Evolutionary conservation across 768 basidiomycete genomes (phyloP).

Genomic region (Harrya chromipes): DNA sequence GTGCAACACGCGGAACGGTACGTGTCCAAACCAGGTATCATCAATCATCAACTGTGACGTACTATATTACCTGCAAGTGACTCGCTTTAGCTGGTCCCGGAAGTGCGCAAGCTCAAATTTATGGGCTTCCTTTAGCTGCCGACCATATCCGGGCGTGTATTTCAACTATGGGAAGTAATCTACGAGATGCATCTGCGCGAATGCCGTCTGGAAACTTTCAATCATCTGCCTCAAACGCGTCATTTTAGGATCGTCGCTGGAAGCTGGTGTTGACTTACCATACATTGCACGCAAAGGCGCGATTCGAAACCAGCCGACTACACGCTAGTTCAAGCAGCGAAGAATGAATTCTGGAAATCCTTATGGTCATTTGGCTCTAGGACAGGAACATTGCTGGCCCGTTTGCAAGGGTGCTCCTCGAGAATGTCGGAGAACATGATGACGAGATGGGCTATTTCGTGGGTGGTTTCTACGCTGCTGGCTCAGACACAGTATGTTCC

Average conservation of each 20-base stretch:
- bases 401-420: conserved; percentile 52
- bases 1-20: conserved; percentile 13
- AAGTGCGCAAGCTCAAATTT: conserved; percentile 48
- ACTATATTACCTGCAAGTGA: conserved; percentile 9
- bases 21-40: background rate
- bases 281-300: conserved; percentile 8
- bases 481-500: conserved; percentile 47
- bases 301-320: background rate
- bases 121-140: conserved; percentile 51
- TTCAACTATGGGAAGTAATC: conserved; percentile 32
- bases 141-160: conserved; percentile 55
- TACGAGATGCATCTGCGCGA: conserved; percentile 32
- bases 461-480: conserved; percentile 58
- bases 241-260: conserved; percentile 11
- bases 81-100: conserved; percentile 38
- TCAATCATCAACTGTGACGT: background rate
- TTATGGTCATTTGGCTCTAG: conserved; percentile 1
- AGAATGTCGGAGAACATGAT: conserved; percentile 45
- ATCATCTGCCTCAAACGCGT: conserved; percentile 18
- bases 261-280: conserved; percentile 24
- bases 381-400: conserved; percentile 2
- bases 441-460: conserved; percentile 55
- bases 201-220: conserved; percentile 25
- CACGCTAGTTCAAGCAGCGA: too few species aligned
- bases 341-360: too few species aligned